Evolutionary conservation across 257 asterid genomes (phyloP).

Genomic region (Capsicum rhomboideum): DNA sequence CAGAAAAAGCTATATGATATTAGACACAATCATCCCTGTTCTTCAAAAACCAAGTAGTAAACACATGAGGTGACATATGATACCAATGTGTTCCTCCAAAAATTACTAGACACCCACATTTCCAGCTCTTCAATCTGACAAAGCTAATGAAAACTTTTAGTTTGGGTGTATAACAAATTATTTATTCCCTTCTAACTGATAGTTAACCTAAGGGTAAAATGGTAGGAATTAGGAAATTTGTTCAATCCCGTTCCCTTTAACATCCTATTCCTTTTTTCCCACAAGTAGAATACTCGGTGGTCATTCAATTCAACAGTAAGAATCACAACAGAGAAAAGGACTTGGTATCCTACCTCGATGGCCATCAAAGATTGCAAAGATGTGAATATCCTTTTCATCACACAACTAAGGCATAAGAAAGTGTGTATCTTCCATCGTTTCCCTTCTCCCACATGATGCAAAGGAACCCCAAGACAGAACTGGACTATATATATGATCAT

Average conservation of each 20-base stretch:
- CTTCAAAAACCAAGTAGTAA: background rate
- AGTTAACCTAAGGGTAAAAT: background rate
- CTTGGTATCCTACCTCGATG: slow-evolving; percentile 76
- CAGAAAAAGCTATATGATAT: background rate
- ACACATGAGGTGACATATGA: background rate
- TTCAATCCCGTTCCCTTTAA: background rate
- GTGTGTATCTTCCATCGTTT: slow-evolving; percentile 89
- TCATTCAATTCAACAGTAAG: background rate
- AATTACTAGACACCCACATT: background rate
- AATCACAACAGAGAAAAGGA: background rate
- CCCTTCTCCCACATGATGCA: slow-evolving; percentile 92
- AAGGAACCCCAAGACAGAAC: slow-evolving; percentile 84
- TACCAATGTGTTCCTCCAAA: background rate
- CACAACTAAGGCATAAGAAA: slow-evolving; percentile 55
- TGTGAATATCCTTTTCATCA: slow-evolving; percentile 45
- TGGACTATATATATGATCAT: slow-evolving; percentile 47
- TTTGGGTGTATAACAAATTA: background rate
- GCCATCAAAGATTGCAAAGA: slow-evolving; percentile 88
- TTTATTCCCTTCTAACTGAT: background rate
- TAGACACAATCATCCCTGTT: background rate
- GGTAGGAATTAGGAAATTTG: background rate
- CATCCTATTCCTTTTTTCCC: background rate
- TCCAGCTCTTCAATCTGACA: background rate
- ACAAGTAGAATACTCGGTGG: background rate
- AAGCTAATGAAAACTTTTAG: background rate